Evolutionary conservation across 345 rosid species (phyloP), one percentile per base, ranked within the genome.

Genomic region (Bruguiera sexangula): DNA sequence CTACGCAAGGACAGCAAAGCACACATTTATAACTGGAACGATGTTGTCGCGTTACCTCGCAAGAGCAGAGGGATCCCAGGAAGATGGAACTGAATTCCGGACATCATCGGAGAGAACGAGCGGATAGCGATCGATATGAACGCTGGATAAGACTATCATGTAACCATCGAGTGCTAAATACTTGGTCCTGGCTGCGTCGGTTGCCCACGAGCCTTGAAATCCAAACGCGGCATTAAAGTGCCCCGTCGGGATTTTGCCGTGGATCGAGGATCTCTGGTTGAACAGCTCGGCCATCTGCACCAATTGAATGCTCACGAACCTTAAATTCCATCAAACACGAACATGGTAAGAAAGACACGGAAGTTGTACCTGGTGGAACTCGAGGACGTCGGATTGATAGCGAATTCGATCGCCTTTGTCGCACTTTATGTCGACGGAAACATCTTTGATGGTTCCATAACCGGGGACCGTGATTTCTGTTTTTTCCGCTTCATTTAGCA

Each of bases 321-420:
- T 30, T 11, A 15, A 34, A 7, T 34, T 34, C 37, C 37, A 34
- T 8, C 9, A 34, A 34, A 34, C 9, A 34, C 9, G 2, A 34
- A 34, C 37, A 8, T 8, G 37, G 37, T 34, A 6, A 6, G 36
- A 1, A 6, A 32, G 36, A 32, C 7, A 32, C 6, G 5, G 36
- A 32, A 32, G 6, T 32, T 29, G 10, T 69, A 93, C 98, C 92
- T 91, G 85, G 64, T 72, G 82, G 77, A 95, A 95, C 24, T 83
- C 89, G 7, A 95, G 96, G 69, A 92, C 83, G 72, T 88, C 99
- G 6, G 97, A 88, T 65, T 86, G 96, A 15, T 85, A 85, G 21
- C 97, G 86, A 68, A 80, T 71, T 0, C 86, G 85, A 22, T 95
- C 99, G n/a, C 99, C 99, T 77, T 95, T 92, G 66, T 92, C 97